Conservation (phyloP, 2,329 filamentous ascomycete species). For the Fusarium haematococcum region DNA sequence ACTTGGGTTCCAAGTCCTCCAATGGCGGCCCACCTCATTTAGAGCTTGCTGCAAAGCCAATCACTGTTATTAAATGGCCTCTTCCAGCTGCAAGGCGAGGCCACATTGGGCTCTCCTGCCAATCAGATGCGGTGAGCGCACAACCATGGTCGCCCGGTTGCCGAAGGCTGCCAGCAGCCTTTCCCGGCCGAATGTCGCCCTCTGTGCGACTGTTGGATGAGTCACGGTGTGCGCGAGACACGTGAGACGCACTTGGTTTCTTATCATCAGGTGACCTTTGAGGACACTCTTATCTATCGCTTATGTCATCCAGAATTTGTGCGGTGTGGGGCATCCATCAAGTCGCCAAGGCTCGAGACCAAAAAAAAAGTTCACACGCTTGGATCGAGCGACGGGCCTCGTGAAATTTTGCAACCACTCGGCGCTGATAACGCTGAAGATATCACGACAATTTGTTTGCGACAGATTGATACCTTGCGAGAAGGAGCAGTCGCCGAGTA, state of each 20-base stretch:
- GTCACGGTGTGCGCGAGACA: slow-evolving; percentile 12
- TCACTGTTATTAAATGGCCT: slow-evolving; percentile 32
- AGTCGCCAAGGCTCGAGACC: slow-evolving; percentile 26
- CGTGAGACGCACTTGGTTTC: background rate
- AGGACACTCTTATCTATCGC: slow-evolving; percentile 25
- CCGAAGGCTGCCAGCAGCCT: slow-evolving; percentile 12
- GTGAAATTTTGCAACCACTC: slow-evolving; percentile 51
- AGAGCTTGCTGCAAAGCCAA: slow-evolving; percentile 32
- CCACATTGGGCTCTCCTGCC: slow-evolving; percentile 5
- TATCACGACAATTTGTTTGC: slow-evolving; percentile 15
- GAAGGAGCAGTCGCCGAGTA: background rate
- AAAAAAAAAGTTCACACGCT: slow-evolving; percentile 52
- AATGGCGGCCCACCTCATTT: slow-evolving; percentile 30
- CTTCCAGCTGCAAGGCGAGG: slow-evolving; percentile 8
- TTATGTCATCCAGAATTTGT: slow-evolving; percentile 39
- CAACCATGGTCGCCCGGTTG: slow-evolving; percentile 13
- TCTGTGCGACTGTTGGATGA: slow-evolving; percentile 19
- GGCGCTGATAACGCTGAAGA: slow-evolving; percentile 38
- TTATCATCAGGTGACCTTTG: slow-evolving; percentile 33
- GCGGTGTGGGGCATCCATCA: slow-evolving; percentile 30
- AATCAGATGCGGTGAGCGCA: slow-evolving; percentile 11
- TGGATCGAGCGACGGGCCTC: slow-evolving; percentile 37
- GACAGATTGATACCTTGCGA: background rate
- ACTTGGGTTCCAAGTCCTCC: slow-evolving; percentile 11
- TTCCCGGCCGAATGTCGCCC: background rate